Percentiles rank a stretch among this genome's conserved stretches.
phyloP scores from a whole-genome alignment of 768 basidiomycete species.

The Pulveroboletus sp. region DNA sequence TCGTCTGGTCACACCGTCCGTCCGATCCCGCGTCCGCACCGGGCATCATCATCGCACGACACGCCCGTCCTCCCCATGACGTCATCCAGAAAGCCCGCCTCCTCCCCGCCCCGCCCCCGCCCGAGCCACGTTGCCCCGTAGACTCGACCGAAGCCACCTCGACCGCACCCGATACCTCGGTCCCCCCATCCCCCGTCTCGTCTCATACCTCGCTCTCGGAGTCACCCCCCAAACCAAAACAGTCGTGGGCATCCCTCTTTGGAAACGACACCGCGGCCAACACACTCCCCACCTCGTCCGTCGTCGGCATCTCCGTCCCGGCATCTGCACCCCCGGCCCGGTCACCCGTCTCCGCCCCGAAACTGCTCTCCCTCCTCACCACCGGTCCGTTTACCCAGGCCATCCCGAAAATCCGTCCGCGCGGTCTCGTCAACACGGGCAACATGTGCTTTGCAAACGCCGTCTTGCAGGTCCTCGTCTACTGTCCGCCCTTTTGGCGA shows the following conservation, averaged over 20 bases:
- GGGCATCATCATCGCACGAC: constrained; percentile 67
- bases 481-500: constrained; percentile 82
- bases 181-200: constrained; percentile 55
- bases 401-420: constrained; percentile 47
- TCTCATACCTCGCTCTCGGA: constrained; percentile 61
- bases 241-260: constrained; percentile 73
- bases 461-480: constrained; percentile 86
- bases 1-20: constrained; percentile 74
- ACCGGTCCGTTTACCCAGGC: constrained; percentile 30
- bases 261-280: constrained; percentile 43
- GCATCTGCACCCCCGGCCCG: constrained; percentile 35
- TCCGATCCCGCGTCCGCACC: constrained; percentile 61
- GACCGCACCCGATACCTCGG: constrained; percentile 46
- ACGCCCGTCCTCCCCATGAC: constrained; percentile 58
- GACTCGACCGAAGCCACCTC: constrained; percentile 39
- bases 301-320: constrained; percentile 74
- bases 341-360: constrained; percentile 39
- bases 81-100: constrained; percentile 49
- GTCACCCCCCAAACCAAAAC: constrained; percentile 44
- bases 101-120: constrained; percentile 50
- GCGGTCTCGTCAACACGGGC: constrained; percentile 90
- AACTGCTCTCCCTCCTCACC: constrained; percentile 53
- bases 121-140: too few species aligned
- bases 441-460: constrained; percentile 99
- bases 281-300: constrained; percentile 64